These are phyloP conservation scores for Lolium rigidum DNA, from an alignment of 176 grass and related monocot genomes.

Conservation along the genomic window DNA sequence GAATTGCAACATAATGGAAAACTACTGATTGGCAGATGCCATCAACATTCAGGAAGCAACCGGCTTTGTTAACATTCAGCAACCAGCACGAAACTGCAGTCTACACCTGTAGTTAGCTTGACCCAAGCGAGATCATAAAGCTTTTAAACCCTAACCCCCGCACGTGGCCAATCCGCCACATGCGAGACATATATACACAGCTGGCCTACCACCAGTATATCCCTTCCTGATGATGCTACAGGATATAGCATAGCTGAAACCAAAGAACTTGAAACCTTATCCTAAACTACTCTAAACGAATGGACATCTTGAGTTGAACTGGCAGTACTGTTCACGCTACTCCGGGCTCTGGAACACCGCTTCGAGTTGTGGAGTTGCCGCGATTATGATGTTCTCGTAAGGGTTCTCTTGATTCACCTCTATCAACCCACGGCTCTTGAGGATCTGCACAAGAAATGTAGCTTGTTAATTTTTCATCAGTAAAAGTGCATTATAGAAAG, in stretches of 20 bases:
- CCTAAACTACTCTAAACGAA: conserved; percentile 8
- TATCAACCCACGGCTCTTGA: conserved; percentile 57
- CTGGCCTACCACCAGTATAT: neutral
- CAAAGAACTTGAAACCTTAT: neutral
- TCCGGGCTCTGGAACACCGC: conserved; percentile 37
- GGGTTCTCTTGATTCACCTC: conserved; percentile 75
- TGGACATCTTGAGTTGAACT: neutral
- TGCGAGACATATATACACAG: conserved; percentile 23
- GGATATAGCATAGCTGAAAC: conserved; percentile 4
- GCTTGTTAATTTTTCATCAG: neutral
- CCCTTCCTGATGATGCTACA: neutral
- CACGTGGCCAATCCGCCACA: neutral
- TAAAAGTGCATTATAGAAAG: neutral
- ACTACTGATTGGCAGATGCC: too few relatives aligned
- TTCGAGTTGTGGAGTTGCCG: conserved; percentile 50
- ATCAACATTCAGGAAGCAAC: too few relatives aligned
- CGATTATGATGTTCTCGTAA: conserved; percentile 62
- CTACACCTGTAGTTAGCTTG: neutral
- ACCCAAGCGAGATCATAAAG: conserved; percentile 10
- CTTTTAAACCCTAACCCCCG: neutral
- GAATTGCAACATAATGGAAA: too few relatives aligned
- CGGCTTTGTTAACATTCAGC: too few relatives aligned
- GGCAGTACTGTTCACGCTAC: neutral
- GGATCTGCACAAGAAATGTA: conserved; percentile 55
- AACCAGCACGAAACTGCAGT: neutral